Base-by-base conservation (phyloP, 2,329 filamentous ascomycete species). In the Microcera coccophila region DNA sequence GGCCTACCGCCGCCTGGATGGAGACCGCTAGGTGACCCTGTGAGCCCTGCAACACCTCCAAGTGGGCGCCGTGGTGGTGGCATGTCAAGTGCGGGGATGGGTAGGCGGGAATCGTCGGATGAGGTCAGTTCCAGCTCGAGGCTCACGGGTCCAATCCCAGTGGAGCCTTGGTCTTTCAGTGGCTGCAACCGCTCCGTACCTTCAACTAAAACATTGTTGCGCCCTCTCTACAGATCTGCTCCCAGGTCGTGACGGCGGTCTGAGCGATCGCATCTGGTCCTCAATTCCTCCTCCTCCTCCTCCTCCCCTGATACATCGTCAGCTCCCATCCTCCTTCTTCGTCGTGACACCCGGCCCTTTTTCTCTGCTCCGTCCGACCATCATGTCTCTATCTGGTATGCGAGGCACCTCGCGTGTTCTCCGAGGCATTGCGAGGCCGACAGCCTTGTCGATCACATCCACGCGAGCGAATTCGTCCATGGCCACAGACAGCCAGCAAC, bases 401-500 rank as follows among this genome's bases (percentile, higher is more conserved):
- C 71, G 72, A 64, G 64, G 72, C 67, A 70, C 72, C 48, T 68
- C 72, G 54, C 66, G 71, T 60, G 68, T 68, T 53, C 62, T 76
- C 42, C 69, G 73, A 53, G 63, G 59, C 62, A 59, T 67, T 60
- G 65, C 64, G 40, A 62, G 58, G 45, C 58, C 58, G 10, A 48
- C 58, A 31, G 46, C 57, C 17, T 49, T 52, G 31, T 49, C 53
- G 37, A 45, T 48, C 35, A 44, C 39, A 36, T 45, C 53, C 39
- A 45, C 53, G 45, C 18, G 33, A 17, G 16, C 33, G 18, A 17
- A 15, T 15, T 35, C 33, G 10, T 74, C 76, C 37, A 58, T 69
- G 41, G 62, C 65, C 26, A 61, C 70, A 42, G 80, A 84, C 43
- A 69, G 74, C 49, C 80, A 84, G 62, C 80, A 83, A 57, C 72